Conservation (phyloP, 2,329 filamentous ascomycete genomes). For the Penicillium palitans region DNA sequence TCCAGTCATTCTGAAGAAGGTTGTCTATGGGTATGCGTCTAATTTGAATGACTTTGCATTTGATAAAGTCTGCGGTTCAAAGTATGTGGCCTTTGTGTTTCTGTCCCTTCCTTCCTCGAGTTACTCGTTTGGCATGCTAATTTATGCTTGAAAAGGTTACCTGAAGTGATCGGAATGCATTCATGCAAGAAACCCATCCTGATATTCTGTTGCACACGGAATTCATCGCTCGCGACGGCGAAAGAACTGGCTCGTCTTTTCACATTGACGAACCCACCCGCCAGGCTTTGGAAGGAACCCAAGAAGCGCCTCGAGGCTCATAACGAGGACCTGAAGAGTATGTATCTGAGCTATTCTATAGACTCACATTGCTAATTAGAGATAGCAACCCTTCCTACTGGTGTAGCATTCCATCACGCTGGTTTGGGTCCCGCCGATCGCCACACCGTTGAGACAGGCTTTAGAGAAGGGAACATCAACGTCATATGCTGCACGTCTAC, state of each 20-base stretch:
- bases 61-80: conserved; percentile 66
- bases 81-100: conserved; percentile 39
- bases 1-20: conserved; percentile 73
- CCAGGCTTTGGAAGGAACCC: conserved; percentile 66
- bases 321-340: conserved; percentile 62
- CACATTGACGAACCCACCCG: conserved; percentile 50
- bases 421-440: conserved; percentile 68
- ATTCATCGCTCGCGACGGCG: conserved; percentile 68
- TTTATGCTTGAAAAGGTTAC: conserved; percentile 52
- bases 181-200: conserved; percentile 73
- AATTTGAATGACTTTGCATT: conserved; percentile 73
- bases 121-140: not conserved
- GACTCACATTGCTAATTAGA: conserved; percentile 10
- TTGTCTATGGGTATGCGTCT: conserved; percentile 70
- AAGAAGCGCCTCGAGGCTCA: conserved; percentile 52
- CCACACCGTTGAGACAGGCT: conserved; percentile 65
- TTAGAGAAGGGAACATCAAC: conserved; percentile 68
- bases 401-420: conserved; percentile 81
- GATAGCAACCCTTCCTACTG: conserved; percentile 51
- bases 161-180: conserved; percentile 65
- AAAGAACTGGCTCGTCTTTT: conserved; percentile 67
- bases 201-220: conserved; percentile 78
- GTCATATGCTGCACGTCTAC: conserved; percentile 88
- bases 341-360: conserved; percentile 10
- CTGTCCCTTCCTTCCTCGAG: not conserved